Evolutionary conservation across 164 flowering plant genomes (phyloP), one percentile per base, ranked within the genome.

Genomic region (Magnolia kwangsiensis): DNA sequence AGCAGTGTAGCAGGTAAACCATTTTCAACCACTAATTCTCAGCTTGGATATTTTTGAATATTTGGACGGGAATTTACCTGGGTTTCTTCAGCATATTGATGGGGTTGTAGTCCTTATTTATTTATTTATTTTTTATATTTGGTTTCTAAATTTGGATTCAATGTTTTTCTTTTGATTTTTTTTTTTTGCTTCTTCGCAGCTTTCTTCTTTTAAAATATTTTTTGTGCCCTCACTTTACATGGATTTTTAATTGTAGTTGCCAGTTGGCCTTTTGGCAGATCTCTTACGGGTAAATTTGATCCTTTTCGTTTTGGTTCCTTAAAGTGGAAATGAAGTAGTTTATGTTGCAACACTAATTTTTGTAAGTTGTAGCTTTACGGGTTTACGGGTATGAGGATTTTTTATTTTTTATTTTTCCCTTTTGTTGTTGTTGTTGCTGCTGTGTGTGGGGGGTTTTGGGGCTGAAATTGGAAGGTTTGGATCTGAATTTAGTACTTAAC

Each of bases 1-100:
- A 93, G 84, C 96, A 93, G 88, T 91, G 98, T 78, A 93, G 98
- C 87, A 90, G 97, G 97, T 92, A 72, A 72, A 61, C 14, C 14
- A 50, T 4, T 29, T 51, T 55, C 61, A 55, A 55, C 18, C 61
- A 55, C 13, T 16, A 55, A 55, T 11, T 55, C 18, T 16, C 18
- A 50, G 51, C 27, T 65, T 31, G 24, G 68, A 8, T 20, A 11
- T 65, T 65, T 2, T 21, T 65, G 10, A 65, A 24, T 65, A 1
- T 24, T 65, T 65, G 68, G 27, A 65, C 7, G 31, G 31, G 27
- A 65, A 61, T 16, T 61, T 16, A 61, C 18, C 64, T 61, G 64
- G 64, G 64, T 61, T 61, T 61, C 20, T 19, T 61, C 45, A 16
- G 64, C 20, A 61, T 61, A n/a, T 19, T 61, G n/a, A 2, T 8